Conservation (phyloP, 2,329 filamentous ascomycete species). For the Fusarium subtropicale region DNA sequence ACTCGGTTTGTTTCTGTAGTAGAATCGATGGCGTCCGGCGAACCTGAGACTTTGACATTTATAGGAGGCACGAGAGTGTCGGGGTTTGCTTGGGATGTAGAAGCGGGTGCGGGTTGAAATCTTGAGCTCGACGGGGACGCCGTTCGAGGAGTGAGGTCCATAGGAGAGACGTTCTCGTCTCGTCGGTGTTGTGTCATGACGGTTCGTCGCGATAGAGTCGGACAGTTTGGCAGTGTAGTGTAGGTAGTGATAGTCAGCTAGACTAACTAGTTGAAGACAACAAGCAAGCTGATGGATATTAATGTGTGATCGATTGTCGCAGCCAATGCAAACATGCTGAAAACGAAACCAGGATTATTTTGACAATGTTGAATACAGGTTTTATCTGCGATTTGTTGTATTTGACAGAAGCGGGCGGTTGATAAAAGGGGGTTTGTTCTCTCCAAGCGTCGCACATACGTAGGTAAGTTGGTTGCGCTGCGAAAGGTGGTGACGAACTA, state of each 20-base stretch:
- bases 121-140: constrained; percentile 39
- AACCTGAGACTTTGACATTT: constrained; percentile 32
- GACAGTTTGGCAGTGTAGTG: background rate
- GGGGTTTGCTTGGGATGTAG: constrained; percentile 31
- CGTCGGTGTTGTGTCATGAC: constrained; percentile 41
- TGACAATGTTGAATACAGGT: constrained; percentile 11
- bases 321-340: constrained; percentile 43
- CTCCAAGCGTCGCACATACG: constrained; percentile 31
- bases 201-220: constrained; percentile 24
- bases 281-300: constrained; percentile 10
- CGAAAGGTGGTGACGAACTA: constrained; percentile 33
- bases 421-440: constrained; percentile 37
- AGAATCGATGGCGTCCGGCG: constrained; percentile 9
- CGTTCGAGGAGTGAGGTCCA: constrained; percentile 37
- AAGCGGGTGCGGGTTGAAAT: constrained; percentile 24
- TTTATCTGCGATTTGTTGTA: constrained; percentile 7
- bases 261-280: constrained; percentile 24
- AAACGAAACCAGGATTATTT: constrained; percentile 9
- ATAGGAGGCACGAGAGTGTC: constrained; percentile 37
- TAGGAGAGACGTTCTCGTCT: constrained; percentile 40
- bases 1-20: constrained; percentile 26
- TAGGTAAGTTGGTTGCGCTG: constrained; percentile 17
- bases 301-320: constrained; percentile 31
- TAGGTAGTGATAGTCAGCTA: constrained; percentile 5
- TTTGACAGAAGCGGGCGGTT: constrained; percentile 14